Evolutionary conservation across 495 filamentous ascomycete species (phyloP).

Genomic region (Penicillium subrubescens): DNA sequence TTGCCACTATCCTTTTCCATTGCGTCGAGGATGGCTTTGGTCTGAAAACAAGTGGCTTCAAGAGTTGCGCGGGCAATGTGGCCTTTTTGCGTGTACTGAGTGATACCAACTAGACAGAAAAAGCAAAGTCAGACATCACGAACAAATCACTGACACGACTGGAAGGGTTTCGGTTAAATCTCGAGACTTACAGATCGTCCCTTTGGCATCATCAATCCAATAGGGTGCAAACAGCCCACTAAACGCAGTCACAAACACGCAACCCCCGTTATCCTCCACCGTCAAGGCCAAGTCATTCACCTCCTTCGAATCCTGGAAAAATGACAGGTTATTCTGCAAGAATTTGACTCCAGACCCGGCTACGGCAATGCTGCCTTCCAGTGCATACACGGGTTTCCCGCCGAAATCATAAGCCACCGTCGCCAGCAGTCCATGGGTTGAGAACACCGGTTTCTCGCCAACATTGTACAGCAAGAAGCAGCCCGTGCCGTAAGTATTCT

Average conservation of each 20-base stretch:
- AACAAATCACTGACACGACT: background rate
- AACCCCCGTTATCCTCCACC: conserved; percentile 85
- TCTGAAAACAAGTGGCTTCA: conserved; percentile 94
- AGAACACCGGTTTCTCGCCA: conserved; percentile 85
- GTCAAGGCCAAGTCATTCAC: conserved; percentile 79
- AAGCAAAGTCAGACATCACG: conserved; percentile 6
- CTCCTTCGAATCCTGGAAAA: conserved; percentile 72
- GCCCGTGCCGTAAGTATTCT: conserved; percentile 96
- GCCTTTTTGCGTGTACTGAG: conserved; percentile 85
- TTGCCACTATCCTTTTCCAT: conserved; percentile 94
- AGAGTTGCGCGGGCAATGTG: conserved; percentile 93
- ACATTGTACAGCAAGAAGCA: conserved; percentile 96
- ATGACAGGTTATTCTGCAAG: conserved; percentile 81
- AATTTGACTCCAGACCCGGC: conserved; percentile 90
- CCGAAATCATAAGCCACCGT: conserved; percentile 82
- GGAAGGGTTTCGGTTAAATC: background rate
- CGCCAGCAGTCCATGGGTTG: conserved; percentile 83
- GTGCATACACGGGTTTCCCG: conserved; percentile 77
- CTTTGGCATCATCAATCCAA: conserved; percentile 96
- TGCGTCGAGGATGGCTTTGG: conserved; percentile 89
- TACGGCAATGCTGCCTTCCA: conserved; percentile 94
- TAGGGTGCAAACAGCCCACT: conserved; percentile 95
- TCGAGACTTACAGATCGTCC: conserved; percentile 71
- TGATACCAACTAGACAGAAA: conserved; percentile 70
- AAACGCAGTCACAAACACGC: conserved; percentile 95